These are phyloP conservation scores for Fragaria vesca DNA, from an alignment of 306 rosid genomes.

Conservation along the genomic window DNA sequence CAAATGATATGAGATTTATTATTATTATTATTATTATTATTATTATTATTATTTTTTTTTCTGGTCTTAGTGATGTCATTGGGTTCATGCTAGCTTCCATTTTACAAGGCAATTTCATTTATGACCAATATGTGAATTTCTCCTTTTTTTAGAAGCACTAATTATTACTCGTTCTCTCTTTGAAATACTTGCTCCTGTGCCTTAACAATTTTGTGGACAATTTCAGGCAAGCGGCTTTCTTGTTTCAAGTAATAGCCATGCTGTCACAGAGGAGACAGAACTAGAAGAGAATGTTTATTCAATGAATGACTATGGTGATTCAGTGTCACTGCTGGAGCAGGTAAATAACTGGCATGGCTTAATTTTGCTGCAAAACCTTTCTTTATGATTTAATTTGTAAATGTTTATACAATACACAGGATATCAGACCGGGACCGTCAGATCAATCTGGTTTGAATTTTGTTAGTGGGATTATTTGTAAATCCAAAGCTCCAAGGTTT, in stretches of 20 bases:
- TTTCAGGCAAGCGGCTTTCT: constrained; percentile 86
- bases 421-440: constrained; percentile 65
- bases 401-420: constrained; percentile 49
- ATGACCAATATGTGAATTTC: constrained; percentile 7
- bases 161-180: background rate
- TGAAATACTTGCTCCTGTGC: constrained; percentile 9
- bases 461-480: constrained; percentile 89
- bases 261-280: constrained; percentile 69
- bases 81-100: background rate
- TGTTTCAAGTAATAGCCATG: constrained; percentile 61
- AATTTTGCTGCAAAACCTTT: constrained; percentile 13
- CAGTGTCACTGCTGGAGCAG: constrained; percentile 80
- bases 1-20: background rate
- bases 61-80: background rate
- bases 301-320: constrained; percentile 58
- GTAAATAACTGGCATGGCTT: constrained; percentile 36
- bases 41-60: background rate
- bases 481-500: constrained; percentile 76
- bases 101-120: constrained; percentile 8
- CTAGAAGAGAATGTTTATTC: constrained; percentile 71
- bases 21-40: background rate
- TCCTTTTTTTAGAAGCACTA: background rate
- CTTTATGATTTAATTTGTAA: constrained; percentile 24
- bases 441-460: constrained; percentile 87
- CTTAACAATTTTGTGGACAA: constrained; percentile 23